These are phyloP conservation scores for Boletus subparvulus DNA, from an alignment of 768 basidiomycete species.

Conservation along the genomic window DNA sequence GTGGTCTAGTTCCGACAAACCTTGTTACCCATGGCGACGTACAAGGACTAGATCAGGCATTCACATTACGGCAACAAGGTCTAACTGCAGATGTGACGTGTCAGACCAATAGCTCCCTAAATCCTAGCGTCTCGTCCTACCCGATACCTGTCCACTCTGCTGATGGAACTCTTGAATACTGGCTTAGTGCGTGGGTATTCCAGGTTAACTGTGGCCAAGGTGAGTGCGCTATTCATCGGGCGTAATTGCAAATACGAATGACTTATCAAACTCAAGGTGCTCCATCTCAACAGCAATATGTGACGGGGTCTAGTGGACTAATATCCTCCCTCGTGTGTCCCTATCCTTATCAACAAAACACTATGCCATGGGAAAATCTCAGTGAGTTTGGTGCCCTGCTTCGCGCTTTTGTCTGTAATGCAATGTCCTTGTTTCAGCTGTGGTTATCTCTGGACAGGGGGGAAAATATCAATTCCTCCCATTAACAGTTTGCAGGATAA, in stretches of 20 bases:
- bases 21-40: too few relatives aligned
- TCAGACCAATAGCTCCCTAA: background rate
- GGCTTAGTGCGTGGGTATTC: constrained; percentile 7
- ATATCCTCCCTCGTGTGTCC: constrained; percentile 3
- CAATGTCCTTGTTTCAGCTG: background rate
- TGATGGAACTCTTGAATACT: constrained; percentile 3
- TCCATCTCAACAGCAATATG: constrained; percentile 3
- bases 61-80: constrained; percentile 16
- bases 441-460: background rate
- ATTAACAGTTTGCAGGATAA: constrained; percentile 4
- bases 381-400: background rate
- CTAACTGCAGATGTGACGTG: constrained; percentile 16
- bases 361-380: background rate
- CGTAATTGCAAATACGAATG: background rate
- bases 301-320: constrained; percentile 2
- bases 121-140: background rate
- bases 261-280: background rate
- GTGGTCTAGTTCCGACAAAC: constrained; percentile 2
- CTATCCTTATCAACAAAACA: constrained; percentile 1
- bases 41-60: background rate
- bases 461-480: constrained; percentile 14
- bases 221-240: background rate
- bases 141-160: background rate
- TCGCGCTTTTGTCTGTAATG: background rate
- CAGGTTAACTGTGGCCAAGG: background rate